Evolutionary conservation across 352 stramenopile species (phyloP), one percentile per base, ranked within the genome.

Genomic region (Phytophthora aleatoria): DNA sequence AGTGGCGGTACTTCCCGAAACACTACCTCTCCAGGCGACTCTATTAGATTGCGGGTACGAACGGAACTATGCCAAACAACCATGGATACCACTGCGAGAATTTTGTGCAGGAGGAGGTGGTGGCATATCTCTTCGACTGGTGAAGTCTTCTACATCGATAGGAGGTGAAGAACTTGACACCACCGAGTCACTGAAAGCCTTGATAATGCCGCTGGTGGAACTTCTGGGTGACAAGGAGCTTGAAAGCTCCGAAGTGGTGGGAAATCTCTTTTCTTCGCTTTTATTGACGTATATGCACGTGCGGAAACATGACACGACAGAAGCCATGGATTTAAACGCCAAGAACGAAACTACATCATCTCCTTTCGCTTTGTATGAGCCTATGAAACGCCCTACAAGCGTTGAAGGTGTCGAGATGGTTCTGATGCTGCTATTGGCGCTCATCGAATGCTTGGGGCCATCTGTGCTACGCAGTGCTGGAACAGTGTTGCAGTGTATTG

Each of bases 241-340:
- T 6, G 80, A 93, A 57, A 64, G 55, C 0, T 88, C 69, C 0
- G 59, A 85, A 33, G 87, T 94, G 7, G 82, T 93, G 12, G 84
- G 87, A 2, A 73, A 93, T 6, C 69, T 95, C 5, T 94, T 95
- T 63, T 74, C 80, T 33, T 91, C 81, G 7, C 69, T 95, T 8
- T 53, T 95, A 43, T 71, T 91, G 6, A 90, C 76, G 12, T 94
- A 94, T 61, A 94, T 94, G 87, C 57, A 79, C 3, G 66, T 93
- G 3, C 71, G 81, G 27, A 87, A 77, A 36, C 45, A 44, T 12
- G 43, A 43, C 30, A 39, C 51, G 41, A 20, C 15, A 57, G 35
- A 61, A 36, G 16, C 7, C 2, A 36, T 54, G 35, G 50, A 61
- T 36, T 13, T 45, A 9, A 50, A 28, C 8, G 13, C 43, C 28